Evolutionary conservation across 345 rosid species (phyloP), one percentile per base, ranked within the genome.

Genomic region (Geranium brycei): DNA sequence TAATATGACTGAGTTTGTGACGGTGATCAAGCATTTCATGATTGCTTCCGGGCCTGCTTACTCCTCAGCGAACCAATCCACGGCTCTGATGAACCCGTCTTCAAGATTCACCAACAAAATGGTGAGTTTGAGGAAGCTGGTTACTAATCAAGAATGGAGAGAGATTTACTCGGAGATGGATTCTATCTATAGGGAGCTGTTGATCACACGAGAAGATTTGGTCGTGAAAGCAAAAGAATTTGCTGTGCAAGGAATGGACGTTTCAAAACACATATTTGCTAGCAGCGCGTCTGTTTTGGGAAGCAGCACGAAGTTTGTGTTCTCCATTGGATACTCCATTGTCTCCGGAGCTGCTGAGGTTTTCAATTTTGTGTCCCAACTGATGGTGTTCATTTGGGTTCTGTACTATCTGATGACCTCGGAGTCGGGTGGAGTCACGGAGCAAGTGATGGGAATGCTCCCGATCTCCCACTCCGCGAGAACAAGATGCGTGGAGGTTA

Each of bases 361-460:
- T 57, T 79, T 88, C 77, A 90, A 93, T 64, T 93, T 93, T 66
- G 79, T 90, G 41, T 90, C 96, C 30, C 96, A 88, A 74, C 68
- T 76, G 0, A 83, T 93, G 81, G 82, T 93, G 57, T 93, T 90
- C 84, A 85, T 82, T 66, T 88, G 95, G 89, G 87, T 93, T 55
- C 64, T 93, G 47, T 93, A 90, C 68, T 76, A 82, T 75, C 82
- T 93, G 3, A 93, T 93, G 53, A 90, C 99, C 16, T 87, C 99
- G 4, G 92, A 90, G 31, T 88, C 99, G 38, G 99, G 97, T 0
- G 99, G 97, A 51, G 96, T 93, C 16, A 93, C 97, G 0, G 92
- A 90, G 73, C 97, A 93, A 68, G 88, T 86, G 28, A 90, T 93
- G 83, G 66, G 71, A 65, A 88, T 90, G 99, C 73, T 93, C 62